A percentile compares a stretch with the other conserved stretches of the same genome.
Evolutionary conservation across 345 rosid species (phyloP).

Genomic region (Salix udensis): DNA sequence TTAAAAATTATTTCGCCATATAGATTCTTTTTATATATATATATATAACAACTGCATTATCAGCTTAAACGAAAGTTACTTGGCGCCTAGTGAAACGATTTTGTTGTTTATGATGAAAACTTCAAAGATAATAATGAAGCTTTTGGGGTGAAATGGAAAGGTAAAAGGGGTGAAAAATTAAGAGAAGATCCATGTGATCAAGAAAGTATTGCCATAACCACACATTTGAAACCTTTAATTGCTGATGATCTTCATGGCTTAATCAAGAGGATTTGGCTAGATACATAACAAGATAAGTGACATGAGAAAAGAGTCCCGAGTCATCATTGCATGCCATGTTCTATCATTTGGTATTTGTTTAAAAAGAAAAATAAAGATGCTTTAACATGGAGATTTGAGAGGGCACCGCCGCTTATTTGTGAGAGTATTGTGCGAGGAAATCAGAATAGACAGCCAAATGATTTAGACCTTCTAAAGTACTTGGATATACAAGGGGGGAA

Average conservation of each 20-base stretch:
- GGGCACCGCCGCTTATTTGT: constrained; percentile 15
- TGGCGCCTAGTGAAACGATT: neutral
- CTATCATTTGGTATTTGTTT: constrained; percentile 27
- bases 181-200: constrained; percentile 21
- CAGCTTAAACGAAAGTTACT: constrained; percentile 5
- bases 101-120: constrained; percentile 23
- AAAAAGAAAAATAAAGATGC: constrained; percentile 24
- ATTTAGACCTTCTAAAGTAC: constrained; percentile 45
- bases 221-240: constrained; percentile 27
- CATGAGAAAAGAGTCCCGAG: constrained; percentile 34
- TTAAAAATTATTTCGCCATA: too few relatives aligned
- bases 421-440: constrained; percentile 19
- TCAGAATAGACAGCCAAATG: constrained; percentile 35
- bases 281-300: constrained; percentile 8
- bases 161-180: constrained; percentile 10
- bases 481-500: neutral
- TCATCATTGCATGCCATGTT: constrained; percentile 43
- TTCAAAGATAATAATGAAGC: constrained; percentile 6
- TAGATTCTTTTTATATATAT: too few relatives aligned
- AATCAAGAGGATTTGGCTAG: constrained; percentile 19
- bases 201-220: constrained; percentile 22
- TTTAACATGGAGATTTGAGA: constrained; percentile 26
- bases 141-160: constrained; percentile 26
- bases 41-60: neutral
- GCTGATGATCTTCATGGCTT: constrained; percentile 12